Evolutionary conservation across 2,329 filamentous ascomycete genomes (phyloP), one percentile per base, ranked within the genome.

Genomic region (Ceratocystis destructans): DNA sequence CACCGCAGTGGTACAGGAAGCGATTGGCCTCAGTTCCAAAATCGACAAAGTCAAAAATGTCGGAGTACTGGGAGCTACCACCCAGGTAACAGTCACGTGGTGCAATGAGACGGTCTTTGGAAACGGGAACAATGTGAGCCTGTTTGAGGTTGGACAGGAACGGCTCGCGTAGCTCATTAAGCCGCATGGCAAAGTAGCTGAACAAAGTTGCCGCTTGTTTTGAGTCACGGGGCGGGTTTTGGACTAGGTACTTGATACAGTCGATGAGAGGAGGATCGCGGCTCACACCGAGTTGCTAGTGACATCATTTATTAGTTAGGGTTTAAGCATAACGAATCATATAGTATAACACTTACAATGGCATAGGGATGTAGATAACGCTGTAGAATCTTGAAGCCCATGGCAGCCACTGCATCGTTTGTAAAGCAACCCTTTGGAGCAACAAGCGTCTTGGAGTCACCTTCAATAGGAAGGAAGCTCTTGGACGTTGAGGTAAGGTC

Each of bases 31-130:
- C 86, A 44, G 81, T 78, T 0, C 93, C 91, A 76, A 96, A 99
- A 73, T 97, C 89, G 15, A 97, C 92, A 75, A 96, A 99, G 73
- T 97, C 91, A 70, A 99, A 96, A 41, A 99, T 95, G 41, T 96
- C 89, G 10, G 85, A 88, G 71, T 95, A 99, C 6, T 79, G 80
- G 1, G 77, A 74, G 5, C 82, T 85, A 33, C 70, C 86, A 7
- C 94, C 94, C 1, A 99, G 80, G 73, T 96, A 99, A 69, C 69
- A 70, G 22, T 68, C 65, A 12, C 50, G 64, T 1, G 69, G 69
- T 12, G 66, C 48, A 28, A 64, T 64, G 15, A 66, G 61, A 15
- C 66, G 66, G 15, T 64, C 66, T 31, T 62, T 68, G 17, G 62
- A 71, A 10, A 94, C 81, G 0, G 92, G 92, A 1, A 96, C 85